phyloP scores from a whole-genome alignment of 768 basidiomycete genomes.

The Leccinum olivaceopallidum region DNA sequence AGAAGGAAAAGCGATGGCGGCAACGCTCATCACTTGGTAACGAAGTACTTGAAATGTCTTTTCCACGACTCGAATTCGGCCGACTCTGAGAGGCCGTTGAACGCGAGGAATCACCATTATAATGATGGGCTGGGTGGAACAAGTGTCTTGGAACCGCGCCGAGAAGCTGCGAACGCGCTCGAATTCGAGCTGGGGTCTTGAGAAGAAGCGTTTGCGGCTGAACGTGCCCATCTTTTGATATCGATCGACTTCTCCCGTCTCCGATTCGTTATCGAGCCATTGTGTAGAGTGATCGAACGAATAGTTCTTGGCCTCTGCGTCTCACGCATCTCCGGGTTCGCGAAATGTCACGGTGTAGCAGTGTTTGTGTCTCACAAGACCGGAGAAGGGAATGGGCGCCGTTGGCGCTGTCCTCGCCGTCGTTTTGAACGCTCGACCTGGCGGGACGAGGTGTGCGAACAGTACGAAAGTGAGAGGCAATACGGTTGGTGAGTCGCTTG shows the following conservation, averaged over 20 bases:
- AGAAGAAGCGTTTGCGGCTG: slow-evolving; percentile 23
- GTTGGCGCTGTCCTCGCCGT: slow-evolving; percentile 24
- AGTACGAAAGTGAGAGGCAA: slow-evolving; percentile 52
- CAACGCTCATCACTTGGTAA: slow-evolving; percentile 24
- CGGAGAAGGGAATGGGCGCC: slow-evolving; percentile 34
- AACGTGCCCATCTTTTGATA: slow-evolving; percentile 30
- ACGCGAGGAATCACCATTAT: slow-evolving; percentile 14
- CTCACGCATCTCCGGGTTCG: slow-evolving; percentile 19
- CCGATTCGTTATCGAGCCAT: slow-evolving; percentile 24
- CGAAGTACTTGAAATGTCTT: slow-evolving; percentile 20
- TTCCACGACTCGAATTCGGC: slow-evolving; percentile 25
- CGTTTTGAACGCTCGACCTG: slow-evolving; percentile 13
- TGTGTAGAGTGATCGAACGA: slow-evolving; percentile 20
- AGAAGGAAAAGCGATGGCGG: slow-evolving; percentile 33
- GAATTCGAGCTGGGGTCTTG: slow-evolving; percentile 19
- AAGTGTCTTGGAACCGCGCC: slow-evolving; percentile 35
- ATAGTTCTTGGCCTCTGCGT: slow-evolving; percentile 29
- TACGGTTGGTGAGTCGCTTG: slow-evolving; percentile 41
- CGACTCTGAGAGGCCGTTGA: slow-evolving; percentile 28
- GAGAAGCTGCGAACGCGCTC: slow-evolving; percentile 7
- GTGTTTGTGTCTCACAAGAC: slow-evolving; percentile 25
- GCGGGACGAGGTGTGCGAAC: slow-evolving; percentile 33
- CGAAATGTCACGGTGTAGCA: slow-evolving; percentile 5
- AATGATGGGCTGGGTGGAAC: slow-evolving; percentile 16
- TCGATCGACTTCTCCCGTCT: slow-evolving; percentile 35